These are phyloP conservation scores for Aspergillus sergii DNA, from an alignment of 2,329 filamentous ascomycete species.

Conservation along the genomic window DNA sequence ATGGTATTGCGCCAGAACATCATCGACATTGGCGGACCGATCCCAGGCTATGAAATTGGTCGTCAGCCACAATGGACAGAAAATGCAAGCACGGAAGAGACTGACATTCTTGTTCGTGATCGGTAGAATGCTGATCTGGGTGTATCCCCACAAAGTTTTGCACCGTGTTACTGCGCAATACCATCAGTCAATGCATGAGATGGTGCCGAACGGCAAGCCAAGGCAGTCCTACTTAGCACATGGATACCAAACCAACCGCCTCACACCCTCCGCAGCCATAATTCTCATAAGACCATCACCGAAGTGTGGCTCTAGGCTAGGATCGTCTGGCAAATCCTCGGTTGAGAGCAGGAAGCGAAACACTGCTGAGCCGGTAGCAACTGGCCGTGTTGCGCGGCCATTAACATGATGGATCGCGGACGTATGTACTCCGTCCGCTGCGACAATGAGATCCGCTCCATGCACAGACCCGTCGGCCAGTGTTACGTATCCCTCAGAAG, in stretches of 20 bases:
- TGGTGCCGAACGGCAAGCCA: neutral
- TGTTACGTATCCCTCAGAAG: neutral
- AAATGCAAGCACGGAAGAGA: neutral
- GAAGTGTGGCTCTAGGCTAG: neutral
- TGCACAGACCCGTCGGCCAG: neutral
- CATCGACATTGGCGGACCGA: neutral
- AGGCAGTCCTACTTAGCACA: neutral
- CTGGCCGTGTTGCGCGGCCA: neutral
- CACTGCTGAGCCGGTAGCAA: neutral
- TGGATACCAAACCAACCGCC: neutral
- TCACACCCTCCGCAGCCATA: neutral
- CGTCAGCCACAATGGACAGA: neutral
- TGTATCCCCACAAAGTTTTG: neutral
- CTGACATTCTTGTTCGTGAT: neutral
- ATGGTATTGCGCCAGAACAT: neutral
- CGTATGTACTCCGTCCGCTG: neutral
- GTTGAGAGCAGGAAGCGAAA: neutral
- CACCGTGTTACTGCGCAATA: neutral
- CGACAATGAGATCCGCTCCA: neutral
- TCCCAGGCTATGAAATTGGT: neutral
- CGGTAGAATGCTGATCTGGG: neutral
- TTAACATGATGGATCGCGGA: neutral
- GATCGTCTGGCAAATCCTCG: neutral
- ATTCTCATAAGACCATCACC: neutral
- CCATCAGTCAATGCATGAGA: neutral